Base-by-base conservation (phyloP, 106 monocot species). In the Dioscorea dumetorum region DNA sequence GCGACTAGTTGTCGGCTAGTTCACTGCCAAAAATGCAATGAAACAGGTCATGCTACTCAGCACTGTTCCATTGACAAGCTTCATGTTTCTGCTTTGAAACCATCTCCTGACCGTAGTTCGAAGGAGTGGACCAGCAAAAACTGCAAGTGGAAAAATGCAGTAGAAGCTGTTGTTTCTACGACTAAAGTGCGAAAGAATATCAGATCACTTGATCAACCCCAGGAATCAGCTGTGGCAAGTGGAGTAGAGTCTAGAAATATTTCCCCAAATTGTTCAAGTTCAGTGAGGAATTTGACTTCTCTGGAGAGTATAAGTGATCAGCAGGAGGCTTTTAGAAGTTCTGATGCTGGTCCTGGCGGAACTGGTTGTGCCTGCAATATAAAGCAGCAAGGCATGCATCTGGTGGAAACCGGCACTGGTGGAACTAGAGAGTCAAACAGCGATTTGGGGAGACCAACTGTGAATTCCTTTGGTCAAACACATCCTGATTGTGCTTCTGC, bases 1-100 rank as follows among this genome's bases (percentile, higher is more conserved):
- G 62, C 72, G 57, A 28, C 58, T 60, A 61, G 57, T 13, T 65
- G 58, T 57, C 70, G 78, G 62, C 22, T 69, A 59, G 31, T 76
- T 23, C 82, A 75, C 19, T 90, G 90, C 53, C 82, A 78, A 64
- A 83, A 63, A 71, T 91, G 88, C 76, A 91, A 97, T 75, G 91
- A 97, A 80, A 70, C 79, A 28, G 97, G 91, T 33, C 97, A 91
- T 68, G 33, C 80, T 34, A 87, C 84, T 60, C 80, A 92, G 48
- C 80, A 56, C 33, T 91, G 91, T 49, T 60, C 82, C 14, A 78
- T 84, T 64, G 83, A 92, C 51, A 86, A 84, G 67, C 67, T 84
- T 66, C 59, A 61, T 3, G 20, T 74, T 12, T 72, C 88, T 66
- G 77, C 86, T 22, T 24, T 84, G 67, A 95, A 82, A 74, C 86